A percentile compares a stretch with the other conserved stretches of the same genome.
phyloP scores from a whole-genome alignment of 441 rosid genomes.

The Populus hybrid region DNA sequence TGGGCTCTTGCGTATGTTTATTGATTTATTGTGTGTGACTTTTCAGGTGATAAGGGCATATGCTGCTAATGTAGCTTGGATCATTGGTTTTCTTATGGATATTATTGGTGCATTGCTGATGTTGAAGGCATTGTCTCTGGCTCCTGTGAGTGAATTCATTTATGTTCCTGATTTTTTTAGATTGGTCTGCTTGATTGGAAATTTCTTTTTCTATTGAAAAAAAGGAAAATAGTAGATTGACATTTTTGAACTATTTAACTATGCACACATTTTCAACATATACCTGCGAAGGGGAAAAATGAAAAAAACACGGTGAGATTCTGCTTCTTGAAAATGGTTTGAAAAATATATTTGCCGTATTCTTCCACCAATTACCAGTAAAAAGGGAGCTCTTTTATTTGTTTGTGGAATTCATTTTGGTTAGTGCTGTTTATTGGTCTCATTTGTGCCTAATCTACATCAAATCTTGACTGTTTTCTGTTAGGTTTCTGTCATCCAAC shows the following conservation, averaged over 20 bases:
- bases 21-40: constrained; percentile 9
- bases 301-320: background rate
- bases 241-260: background rate
- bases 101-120: constrained; percentile 87
- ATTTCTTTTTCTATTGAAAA: background rate
- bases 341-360: background rate
- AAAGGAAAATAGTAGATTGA: background rate
- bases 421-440: background rate
- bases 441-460: background rate
- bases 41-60: constrained; percentile 84
- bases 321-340: background rate
- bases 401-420: background rate
- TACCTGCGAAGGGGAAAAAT: background rate
- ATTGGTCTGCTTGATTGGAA: background rate
- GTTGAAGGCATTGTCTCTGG: constrained; percentile 86
- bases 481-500: constrained; percentile 95
- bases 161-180: background rate
- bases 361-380: background rate
- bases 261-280: background rate
- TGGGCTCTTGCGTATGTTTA: background rate
- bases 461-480: constrained; percentile 13
- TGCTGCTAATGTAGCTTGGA: constrained; percentile 81
- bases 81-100: constrained; percentile 86
- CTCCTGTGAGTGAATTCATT: constrained; percentile 52
- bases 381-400: background rate